Evolutionary conservation across 2,329 filamentous ascomycete genomes (phyloP), one percentile per base, ranked within the genome.

Genomic region (Cercospora sesami): DNA sequence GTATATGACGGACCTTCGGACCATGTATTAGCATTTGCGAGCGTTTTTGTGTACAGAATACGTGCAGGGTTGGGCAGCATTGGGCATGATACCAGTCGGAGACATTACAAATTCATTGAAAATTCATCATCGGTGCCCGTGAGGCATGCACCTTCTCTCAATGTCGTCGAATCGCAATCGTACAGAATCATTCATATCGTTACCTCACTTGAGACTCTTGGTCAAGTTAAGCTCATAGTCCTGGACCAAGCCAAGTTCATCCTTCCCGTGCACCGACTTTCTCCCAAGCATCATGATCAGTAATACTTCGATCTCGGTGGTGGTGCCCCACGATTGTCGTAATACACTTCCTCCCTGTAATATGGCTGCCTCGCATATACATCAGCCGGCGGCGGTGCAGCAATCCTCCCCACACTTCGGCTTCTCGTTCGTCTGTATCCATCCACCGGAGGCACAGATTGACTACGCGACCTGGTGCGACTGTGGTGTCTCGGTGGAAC

Each of bases 221-320:
- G 30, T 36, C n/a, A 23, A n/a, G 21, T 16, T 23, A 23, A 39
- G 30, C 58, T 26, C 28, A 21, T 36, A 42, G 5, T 60, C 33
- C 36, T 31, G 45, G 30, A n/a, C 45, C n/a, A 23, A 39, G 45
- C 45, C 64, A 51, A 18, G 31, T 14, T 45, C 33, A 10, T 26
- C 23, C 8, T 48, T 53, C 14, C 42, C 59, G 39, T 6, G 39
- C 23, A 10, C n/a, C 28, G 21, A 51, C 45, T 9, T 21, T 39
- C n/a, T 42, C 33, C 33, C 36, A 39, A 28, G 14, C 23, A 45
- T 10, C 18, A 42, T 16, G 23, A 21, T 53, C 30, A 45, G 33
- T 57, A 69, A 64, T 69, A 65, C 64, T 69, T 69, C 18, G 62
- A 59, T 42, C 65, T 69, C 61, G 65, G 69, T 18, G 69, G 69